A percentile compares a stretch with the other conserved stretches of the same genome.
phyloP scores from a whole-genome alignment of 2,329 filamentous ascomycete genomes.

The Fusarium sp. region DNA sequence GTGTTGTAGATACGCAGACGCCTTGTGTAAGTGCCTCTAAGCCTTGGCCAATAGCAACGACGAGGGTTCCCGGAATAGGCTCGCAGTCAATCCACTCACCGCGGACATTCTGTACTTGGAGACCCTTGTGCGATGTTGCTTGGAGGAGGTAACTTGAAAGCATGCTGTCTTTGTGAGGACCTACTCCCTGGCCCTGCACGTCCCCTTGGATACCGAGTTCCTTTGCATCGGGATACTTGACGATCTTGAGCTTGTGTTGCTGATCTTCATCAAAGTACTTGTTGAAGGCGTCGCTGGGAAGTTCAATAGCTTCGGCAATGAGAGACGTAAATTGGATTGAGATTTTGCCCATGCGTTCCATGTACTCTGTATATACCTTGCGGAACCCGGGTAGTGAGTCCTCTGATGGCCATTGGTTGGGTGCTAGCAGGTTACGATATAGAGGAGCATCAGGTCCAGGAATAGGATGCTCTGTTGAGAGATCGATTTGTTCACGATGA shows the following conservation, averaged over 20 bases:
- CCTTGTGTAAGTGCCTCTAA: conserved; percentile 87
- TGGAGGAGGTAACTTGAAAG: conserved; percentile 85
- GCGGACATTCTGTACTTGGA: conserved; percentile 84
- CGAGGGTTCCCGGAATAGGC: conserved; percentile 80
- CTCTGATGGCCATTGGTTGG: conserved; percentile 81
- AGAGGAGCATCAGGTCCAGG: conserved; percentile 72
- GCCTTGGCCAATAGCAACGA: conserved; percentile 89
- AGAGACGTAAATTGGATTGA: conserved; percentile 81
- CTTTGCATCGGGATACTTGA: conserved; percentile 83
- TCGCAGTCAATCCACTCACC: conserved; percentile 87
- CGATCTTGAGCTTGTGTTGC: conserved; percentile 92
- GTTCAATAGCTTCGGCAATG: conserved; percentile 84
- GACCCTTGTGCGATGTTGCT: conserved; percentile 77
- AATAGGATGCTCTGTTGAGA: conserved; percentile 81
- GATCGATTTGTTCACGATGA: conserved; percentile 87
- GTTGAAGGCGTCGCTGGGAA: conserved; percentile 77
- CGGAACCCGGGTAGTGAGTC: conserved; percentile 75
- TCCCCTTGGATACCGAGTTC: conserved; percentile 64
- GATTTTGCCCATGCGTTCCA: conserved; percentile 78
- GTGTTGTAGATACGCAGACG: conserved; percentile 85
- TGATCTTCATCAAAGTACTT: conserved; percentile 80
- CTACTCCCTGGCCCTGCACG: conserved; percentile 70
- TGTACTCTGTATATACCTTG: conserved; percentile 78
- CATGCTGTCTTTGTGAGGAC: conserved; percentile 89
- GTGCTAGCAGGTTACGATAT: conserved; percentile 82